Evolutionary conservation across 2,329 filamentous ascomycete genomes (phyloP).

Genomic region (Grosmannia huntii): DNA sequence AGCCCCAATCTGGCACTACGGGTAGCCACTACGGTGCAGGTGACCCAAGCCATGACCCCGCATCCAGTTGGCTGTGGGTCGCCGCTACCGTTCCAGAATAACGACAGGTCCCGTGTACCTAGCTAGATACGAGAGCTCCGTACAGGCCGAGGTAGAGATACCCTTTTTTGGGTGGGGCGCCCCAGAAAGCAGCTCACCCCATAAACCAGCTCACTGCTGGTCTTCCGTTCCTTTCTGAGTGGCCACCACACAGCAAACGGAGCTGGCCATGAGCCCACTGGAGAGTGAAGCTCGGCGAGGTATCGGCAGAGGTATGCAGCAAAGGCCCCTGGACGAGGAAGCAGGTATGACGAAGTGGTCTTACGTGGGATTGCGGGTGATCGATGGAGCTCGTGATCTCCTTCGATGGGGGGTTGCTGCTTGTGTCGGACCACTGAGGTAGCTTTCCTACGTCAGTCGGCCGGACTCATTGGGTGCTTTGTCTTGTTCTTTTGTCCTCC

Average conservation of each 20-base stretch:
- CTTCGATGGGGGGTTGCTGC: not conserved
- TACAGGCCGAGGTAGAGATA: not conserved
- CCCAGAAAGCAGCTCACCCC: slow-evolving; percentile 1
- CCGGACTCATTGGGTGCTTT: not conserved
- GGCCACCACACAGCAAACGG: not conserved
- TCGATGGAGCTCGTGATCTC: not conserved
- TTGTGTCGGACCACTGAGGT: not conserved
- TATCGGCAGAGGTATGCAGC: slow-evolving; percentile 1
- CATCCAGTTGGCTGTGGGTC: not conserved
- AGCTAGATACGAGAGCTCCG: not conserved
- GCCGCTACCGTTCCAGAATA: not conserved
- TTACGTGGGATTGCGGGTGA: slow-evolving; percentile 5
- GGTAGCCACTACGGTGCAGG: not conserved
- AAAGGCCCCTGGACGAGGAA: not conserved
- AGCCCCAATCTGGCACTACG: no score
- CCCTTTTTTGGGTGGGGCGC: not conserved
- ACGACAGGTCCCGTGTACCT: not conserved
- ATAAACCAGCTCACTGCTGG: no score
- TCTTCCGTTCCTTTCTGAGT: not conserved
- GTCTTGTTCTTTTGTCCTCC: not conserved
- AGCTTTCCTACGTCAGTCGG: not conserved
- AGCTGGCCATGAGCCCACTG: not conserved
- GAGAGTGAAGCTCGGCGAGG: not conserved
- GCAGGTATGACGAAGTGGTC: slow-evolving; percentile 1
- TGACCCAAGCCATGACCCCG: not conserved